A percentile compares a stretch with the other conserved stretches of the same genome.
Evolutionary conservation across 1,139 yeast genomes (phyloP).

Genomic region (Candida labiduridarum): DNA sequence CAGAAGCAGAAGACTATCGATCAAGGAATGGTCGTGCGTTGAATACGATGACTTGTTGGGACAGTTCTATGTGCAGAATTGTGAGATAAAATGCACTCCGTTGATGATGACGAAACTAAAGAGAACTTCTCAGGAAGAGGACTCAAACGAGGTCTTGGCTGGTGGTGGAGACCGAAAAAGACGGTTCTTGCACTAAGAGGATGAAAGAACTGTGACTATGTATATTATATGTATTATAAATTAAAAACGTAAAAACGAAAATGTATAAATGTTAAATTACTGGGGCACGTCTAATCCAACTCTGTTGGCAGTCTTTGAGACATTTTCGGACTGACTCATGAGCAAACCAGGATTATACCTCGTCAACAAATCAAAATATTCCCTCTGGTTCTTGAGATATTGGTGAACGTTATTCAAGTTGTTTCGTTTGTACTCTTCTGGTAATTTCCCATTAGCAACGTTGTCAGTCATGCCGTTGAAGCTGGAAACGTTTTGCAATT

Average conservation of each 20-base stretch:
- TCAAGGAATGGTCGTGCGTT: slow-evolving; percentile 29
- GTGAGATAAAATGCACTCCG: slow-evolving; percentile 25
- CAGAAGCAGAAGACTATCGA: slow-evolving; percentile 21
- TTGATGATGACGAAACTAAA: slow-evolving; percentile 27
- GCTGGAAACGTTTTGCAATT: slow-evolving; percentile 9
- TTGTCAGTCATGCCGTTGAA: slow-evolving; percentile 12
- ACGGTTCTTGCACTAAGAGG: slow-evolving; percentile 12
- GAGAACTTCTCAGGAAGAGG: slow-evolving; percentile 30
- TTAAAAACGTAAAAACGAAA: background rate
- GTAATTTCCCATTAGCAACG: slow-evolving; percentile 14
- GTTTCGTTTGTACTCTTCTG: slow-evolving; percentile 13
- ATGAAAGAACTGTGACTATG: background rate
- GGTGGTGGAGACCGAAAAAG: slow-evolving; percentile 20
- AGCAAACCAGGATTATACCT: slow-evolving; percentile 85
- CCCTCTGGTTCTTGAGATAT: slow-evolving; percentile 73
- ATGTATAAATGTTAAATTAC: slow-evolving; percentile 15
- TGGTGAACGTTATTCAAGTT: slow-evolving; percentile 51
- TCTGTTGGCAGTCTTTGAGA: slow-evolving; percentile 75
- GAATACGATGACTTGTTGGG: slow-evolving; percentile 48
- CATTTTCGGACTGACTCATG: slow-evolving; percentile 76
- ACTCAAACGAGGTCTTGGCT: slow-evolving; percentile 13
- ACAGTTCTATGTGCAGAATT: slow-evolving; percentile 41
- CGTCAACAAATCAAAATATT: slow-evolving; percentile 75
- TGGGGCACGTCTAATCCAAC: slow-evolving; percentile 66
- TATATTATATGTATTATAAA: slow-evolving; percentile 9